Conservation (phyloP, 768 basidiomycete species). For the Lactarius indigo region DNA sequence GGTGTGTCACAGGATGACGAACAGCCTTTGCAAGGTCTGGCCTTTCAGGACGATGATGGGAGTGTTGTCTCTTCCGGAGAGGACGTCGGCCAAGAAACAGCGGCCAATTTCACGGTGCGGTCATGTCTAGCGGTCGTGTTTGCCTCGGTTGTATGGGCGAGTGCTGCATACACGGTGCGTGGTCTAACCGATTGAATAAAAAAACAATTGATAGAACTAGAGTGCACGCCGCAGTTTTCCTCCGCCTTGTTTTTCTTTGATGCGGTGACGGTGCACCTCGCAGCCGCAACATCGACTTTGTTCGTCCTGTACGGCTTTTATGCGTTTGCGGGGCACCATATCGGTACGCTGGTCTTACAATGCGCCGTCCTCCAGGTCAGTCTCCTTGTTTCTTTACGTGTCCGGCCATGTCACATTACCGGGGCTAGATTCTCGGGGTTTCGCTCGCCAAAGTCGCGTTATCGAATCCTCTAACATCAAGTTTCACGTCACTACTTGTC, state of each 20-base stretch:
- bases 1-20: constrained; percentile 9
- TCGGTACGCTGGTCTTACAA: constrained; percentile 33
- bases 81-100: neutral
- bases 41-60: neutral
- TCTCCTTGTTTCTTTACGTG: neutral
- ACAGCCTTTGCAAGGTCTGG: constrained; percentile 13
- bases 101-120: neutral
- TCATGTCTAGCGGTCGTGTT: constrained; percentile 1
- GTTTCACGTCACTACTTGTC: constrained; percentile 4
- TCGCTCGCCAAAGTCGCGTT: constrained; percentile 31
- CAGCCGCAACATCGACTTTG: constrained; percentile 6
- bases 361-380: constrained; percentile 36
- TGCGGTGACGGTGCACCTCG: constrained; percentile 9
- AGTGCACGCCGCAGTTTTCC: constrained; percentile 1
- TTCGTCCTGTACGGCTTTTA: constrained; percentile 14
- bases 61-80: neutral
- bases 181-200: neutral
- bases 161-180: constrained; percentile 17
- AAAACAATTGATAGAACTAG: neutral
- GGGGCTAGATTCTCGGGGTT: constrained; percentile 34
- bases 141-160: constrained; percentile 14
- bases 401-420: constrained; percentile 12
- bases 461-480: neutral
- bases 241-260: constrained; percentile 17
- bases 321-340: constrained; percentile 25